Evolutionary conservation across 2,329 filamentous ascomycete species (phyloP), one percentile per base, ranked within the genome.

Genomic region (Phaeomoniella chlamydospora): DNA sequence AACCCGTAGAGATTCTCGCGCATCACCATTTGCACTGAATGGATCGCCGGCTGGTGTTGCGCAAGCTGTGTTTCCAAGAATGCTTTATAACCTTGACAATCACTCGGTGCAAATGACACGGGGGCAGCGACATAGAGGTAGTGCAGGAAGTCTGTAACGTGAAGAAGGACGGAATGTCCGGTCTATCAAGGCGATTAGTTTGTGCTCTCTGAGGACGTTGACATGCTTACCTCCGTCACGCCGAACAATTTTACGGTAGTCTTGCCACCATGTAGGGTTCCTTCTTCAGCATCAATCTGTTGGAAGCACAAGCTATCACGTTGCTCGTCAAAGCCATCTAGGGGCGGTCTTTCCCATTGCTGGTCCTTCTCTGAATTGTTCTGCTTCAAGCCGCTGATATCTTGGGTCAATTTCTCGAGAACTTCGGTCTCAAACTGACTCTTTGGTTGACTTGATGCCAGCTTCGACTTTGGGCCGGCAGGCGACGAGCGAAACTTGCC

Each of bases 61-160:
- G 75, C 80, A 34, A 94, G 58, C 52, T 82, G 77, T 4, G 71
- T 67, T 50, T 98, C 87, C 19, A 98, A 72, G 50, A 76, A 96
- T 3, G 73, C 65, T 52, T 80, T 82, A 66, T 81, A 98, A 1
- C 72, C 64, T 12, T 77, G 68, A 55, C 85, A 86, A 53, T 98
- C 86, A 30, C 76, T 69, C 32, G 75, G 74, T 17, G 74, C 73
- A 56, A 98, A 98, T 16, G 74, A 72, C 5, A 87, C 64, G 0
- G 90, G 90, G 0, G 92, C 90, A 6, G 84, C 80, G 32, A 96
- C 76, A 50, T 94, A 98, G 38, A 98, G 74, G 54, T 98, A 98
- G 56, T 98, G 90, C 47, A 85, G 79, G 59, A 98, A 98, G 51
- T 86, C 84, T 12, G 83, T 94, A 43, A 98, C 87, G 56, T 98